Evolutionary conservation across 2,329 filamentous ascomycete species (phyloP).

Genomic region (Orbilia javanica): DNA sequence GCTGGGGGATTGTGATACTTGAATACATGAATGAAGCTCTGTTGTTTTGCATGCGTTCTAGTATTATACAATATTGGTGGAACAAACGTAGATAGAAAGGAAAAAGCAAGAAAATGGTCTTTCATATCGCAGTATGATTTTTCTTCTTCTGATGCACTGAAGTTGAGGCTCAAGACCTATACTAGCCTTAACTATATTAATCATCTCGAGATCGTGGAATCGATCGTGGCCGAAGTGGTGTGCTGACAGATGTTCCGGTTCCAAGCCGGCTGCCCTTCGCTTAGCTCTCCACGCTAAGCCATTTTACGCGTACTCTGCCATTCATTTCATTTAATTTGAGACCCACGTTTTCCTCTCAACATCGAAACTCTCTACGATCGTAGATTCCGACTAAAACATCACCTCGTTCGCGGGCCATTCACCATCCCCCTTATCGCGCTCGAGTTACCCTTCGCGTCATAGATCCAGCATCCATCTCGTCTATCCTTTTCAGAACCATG

Average conservation of each 20-base stretch:
- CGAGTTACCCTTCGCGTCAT: background rate
- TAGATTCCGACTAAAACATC: background rate
- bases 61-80: background rate
- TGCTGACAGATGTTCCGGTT: background rate
- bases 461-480: background rate
- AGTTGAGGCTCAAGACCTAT: constrained; percentile 12
- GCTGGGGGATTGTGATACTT: background rate
- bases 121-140: background rate
- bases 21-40: too few species aligned
- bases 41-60: too few species aligned
- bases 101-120: background rate
- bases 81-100: background rate
- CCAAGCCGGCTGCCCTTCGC: background rate
- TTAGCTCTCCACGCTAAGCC: constrained; percentile 10
- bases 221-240: background rate
- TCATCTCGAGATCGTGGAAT: background rate
- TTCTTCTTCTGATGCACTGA: background rate
- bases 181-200: background rate
- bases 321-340: constrained; percentile 29
- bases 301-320: constrained; percentile 8
- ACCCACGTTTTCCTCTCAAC: constrained; percentile 26
- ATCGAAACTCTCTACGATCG: constrained; percentile 17
- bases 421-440: constrained; percentile 12
- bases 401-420: background rate
- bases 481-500: constrained; percentile 11